These are phyloP conservation scores for Trichoderma sp. DNA, from an alignment of 2,329 filamentous ascomycete genomes.

Conservation along the genomic window DNA sequence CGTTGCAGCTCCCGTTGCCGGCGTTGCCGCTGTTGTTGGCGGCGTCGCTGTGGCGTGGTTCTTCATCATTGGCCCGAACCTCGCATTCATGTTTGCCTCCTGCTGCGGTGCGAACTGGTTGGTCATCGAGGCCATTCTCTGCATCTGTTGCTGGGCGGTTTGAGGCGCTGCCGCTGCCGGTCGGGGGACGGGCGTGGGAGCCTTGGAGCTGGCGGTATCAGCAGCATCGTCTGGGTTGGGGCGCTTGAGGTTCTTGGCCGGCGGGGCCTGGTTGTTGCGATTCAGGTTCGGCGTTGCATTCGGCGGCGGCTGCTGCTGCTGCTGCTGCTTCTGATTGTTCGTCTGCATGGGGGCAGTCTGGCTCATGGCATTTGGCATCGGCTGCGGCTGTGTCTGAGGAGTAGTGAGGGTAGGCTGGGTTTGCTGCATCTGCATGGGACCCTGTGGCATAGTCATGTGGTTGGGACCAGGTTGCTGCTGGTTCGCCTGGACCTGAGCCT, in stretches of 20 bases:
- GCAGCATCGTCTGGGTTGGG: slow-evolving; percentile 50
- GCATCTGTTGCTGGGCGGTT: slow-evolving; percentile 29
- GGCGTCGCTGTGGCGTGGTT: slow-evolving; percentile 33
- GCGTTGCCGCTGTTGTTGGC: neutral
- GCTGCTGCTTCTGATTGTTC: slow-evolving; percentile 39
- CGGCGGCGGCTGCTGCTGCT: slow-evolving; percentile 36
- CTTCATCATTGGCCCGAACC: slow-evolving; percentile 46
- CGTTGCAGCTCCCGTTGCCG: slow-evolving; percentile 6
- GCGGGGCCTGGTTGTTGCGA: slow-evolving; percentile 34
- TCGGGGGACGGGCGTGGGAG: slow-evolving; percentile 30
- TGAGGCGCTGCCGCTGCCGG: slow-evolving; percentile 36
- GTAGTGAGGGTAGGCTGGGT: slow-evolving; percentile 46
- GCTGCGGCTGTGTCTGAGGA: slow-evolving; percentile 45
- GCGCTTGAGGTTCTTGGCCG: slow-evolving; percentile 54
- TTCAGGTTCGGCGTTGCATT: slow-evolving; percentile 34
- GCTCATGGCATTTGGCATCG: slow-evolving; percentile 47
- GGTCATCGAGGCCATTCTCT: slow-evolving; percentile 29
- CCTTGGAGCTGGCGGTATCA: slow-evolving; percentile 37
- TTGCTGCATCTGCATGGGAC: slow-evolving; percentile 57
- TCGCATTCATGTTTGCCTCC: slow-evolving; percentile 51
- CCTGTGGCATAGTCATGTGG: slow-evolving; percentile 50
- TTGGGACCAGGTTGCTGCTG: slow-evolving; percentile 45
- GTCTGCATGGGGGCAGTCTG: slow-evolving; percentile 43
- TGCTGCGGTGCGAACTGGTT: slow-evolving; percentile 37
- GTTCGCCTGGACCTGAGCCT: slow-evolving; percentile 39